Percentiles rank a stretch among this genome's conserved stretches.
Evolutionary conservation across 139 green algal genomes (phyloP).

Genomic region (Ettlia oleoabundans): DNA sequence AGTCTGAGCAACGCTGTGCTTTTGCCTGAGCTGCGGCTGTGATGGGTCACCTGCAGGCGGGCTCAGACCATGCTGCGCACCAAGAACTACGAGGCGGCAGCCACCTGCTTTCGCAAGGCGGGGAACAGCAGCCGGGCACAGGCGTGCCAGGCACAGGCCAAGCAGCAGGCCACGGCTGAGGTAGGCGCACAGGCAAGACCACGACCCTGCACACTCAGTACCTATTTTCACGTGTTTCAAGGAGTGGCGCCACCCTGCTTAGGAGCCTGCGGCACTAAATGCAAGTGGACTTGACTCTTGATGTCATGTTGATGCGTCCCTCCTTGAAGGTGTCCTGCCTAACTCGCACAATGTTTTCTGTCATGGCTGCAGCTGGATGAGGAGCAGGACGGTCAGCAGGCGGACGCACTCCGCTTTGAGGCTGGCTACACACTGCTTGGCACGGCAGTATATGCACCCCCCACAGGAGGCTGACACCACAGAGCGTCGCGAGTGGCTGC

Average conservation of each 20-base stretch:
- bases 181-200: too few relatives aligned
- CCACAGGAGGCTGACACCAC: not conserved
- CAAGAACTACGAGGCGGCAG: constrained; percentile 2
- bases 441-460: constrained; percentile 1
- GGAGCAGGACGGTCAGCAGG: not conserved
- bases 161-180: constrained; percentile 9
- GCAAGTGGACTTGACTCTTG: too few relatives aligned
- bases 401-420: constrained; percentile 8
- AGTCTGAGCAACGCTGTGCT: too few relatives aligned
- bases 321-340: too few relatives aligned
- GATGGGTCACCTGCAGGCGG: too few relatives aligned
- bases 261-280: too few relatives aligned
- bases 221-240: too few relatives aligned
- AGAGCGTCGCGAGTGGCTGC: constrained; percentile 29
- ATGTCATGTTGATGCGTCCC: too few relatives aligned
- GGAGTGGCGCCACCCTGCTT: too few relatives aligned
- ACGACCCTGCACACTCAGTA: too few relatives aligned
- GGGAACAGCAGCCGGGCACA: constrained; percentile 12
- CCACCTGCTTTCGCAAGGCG: constrained; percentile 32
- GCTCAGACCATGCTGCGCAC: constrained; percentile 23
- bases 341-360: too few relatives aligned
- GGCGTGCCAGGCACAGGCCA: constrained; percentile 3
- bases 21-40: too few relatives aligned
- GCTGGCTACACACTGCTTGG: constrained; percentile 23
- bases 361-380: constrained; percentile 18